Percentiles rank a stretch among this genome's conserved stretches.
Conservation (phyloP, 2,329 filamentous ascomycete genomes). For the Pseudogymnoascus sp. region DNA sequence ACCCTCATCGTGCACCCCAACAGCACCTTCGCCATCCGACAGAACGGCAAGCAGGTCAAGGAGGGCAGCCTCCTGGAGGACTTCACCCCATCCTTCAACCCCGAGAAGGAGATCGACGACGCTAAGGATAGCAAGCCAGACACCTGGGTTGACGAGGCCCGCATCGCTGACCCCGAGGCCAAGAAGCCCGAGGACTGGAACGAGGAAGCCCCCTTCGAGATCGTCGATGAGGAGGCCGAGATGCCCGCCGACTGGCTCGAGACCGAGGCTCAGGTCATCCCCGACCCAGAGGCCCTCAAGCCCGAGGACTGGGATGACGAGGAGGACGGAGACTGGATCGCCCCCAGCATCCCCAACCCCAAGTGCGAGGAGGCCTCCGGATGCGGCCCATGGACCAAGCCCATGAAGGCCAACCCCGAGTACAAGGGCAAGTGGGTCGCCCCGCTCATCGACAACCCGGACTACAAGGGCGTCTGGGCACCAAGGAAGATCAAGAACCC, state of each 20-base stretch:
- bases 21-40: constrained; percentile 88
- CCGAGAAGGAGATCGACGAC: constrained; percentile 89
- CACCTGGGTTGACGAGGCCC: constrained; percentile 90
- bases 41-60: constrained; percentile 85
- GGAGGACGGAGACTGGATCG: constrained; percentile 96
- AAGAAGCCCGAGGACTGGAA: constrained; percentile 99
- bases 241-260: constrained; percentile 96
- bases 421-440: constrained; percentile 99
- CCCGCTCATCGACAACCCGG: constrained; percentile 91
- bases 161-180: constrained; percentile 86
- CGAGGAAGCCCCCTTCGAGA: constrained; percentile 94
- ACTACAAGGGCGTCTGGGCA: constrained; percentile 93
- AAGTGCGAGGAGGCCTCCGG: constrained; percentile 92
- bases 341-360: constrained; percentile 87
- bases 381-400: constrained; percentile 87
- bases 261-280: constrained; percentile 72
- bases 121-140: constrained; percentile 88
- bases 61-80: constrained; percentile 89
- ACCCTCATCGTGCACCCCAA: constrained; percentile 94
- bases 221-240: constrained; percentile 85
- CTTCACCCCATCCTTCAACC: constrained; percentile 91
- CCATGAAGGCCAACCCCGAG: constrained; percentile 86
- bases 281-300: constrained; percentile 94
- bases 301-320: constrained; percentile 99
- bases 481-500: constrained; percentile 97